A percentile compares a stretch with the other conserved stretches of the same genome.
Evolutionary conservation across 1,139 yeast genomes (phyloP).

Genomic region (Suhomyces yuchorum): DNA sequence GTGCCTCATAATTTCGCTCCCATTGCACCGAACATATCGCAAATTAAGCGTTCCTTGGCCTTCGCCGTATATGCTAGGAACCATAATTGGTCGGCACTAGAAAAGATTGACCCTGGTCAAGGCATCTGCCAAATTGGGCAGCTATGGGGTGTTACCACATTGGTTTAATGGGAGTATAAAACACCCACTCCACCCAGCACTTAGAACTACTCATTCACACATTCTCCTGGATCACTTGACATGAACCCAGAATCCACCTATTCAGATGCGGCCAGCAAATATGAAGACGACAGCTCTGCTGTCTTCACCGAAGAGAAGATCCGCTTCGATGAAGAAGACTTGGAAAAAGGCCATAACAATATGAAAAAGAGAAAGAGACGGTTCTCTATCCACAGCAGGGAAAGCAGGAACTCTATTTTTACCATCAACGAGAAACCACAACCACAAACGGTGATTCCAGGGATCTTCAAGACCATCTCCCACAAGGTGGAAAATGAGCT

Average conservation of each 20-base stretch:
- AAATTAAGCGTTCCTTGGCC: background rate
- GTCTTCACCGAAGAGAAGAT: constrained; percentile 10
- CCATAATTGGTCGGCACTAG: too few relatives aligned
- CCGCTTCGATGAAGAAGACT: constrained; percentile 12
- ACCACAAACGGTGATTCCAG: constrained; percentile 36
- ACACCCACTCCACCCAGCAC: background rate
- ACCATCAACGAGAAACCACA: constrained; percentile 23
- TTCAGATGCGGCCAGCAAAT: constrained; percentile 10
- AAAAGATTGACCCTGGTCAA: too few relatives aligned
- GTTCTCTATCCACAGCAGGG: constrained; percentile 14
- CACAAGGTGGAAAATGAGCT: constrained; percentile 34
- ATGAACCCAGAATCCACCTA: constrained; percentile 7
- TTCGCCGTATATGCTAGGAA: background rate
- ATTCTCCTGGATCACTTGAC: background rate
- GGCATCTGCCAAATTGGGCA: background rate
- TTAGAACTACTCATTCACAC: background rate
- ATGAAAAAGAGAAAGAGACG: constrained; percentile 8
- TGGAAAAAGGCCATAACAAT: constrained; percentile 7
- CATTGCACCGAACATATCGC: background rate
- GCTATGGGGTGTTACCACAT: too few relatives aligned
- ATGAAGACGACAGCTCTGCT: constrained; percentile 9
- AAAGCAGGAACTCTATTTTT: constrained; percentile 8
- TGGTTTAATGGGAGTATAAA: too few relatives aligned
- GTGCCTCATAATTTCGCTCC: background rate
- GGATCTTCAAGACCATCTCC: constrained; percentile 40